Base-by-base conservation (phyloP, 2,329 filamentous ascomycete genomes). In the Onygenales sp. region DNA sequence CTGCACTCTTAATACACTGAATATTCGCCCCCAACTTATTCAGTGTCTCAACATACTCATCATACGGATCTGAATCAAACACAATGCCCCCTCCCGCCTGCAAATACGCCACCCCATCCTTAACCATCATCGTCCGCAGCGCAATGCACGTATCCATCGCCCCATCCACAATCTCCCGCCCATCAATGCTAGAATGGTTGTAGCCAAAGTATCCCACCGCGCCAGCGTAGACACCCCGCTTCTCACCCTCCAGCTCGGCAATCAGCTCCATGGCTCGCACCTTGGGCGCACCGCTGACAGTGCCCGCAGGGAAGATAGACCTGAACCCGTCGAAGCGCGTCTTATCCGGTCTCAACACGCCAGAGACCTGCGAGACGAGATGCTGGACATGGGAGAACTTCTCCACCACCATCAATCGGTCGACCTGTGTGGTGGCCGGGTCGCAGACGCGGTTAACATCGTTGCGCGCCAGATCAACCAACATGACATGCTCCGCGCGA, bases 161-260 rank as follows among this genome's bases (percentile, higher is more conserved):
- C 6, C 91, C 92, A 64, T 94, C 87, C 9, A 78, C 75, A 53
- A 82, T 76, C 50, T 71, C 68, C 21, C 69, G 76, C 51, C 85
- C 86, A 43, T 84, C 77, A 7, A 75, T 72, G 48, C 85, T 82
- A 45, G 92, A 80, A 51, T 80, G 81, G 57, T 84, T 83, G 66
- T 95, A 97, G 8, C 92, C 92, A 70, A 96, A 98, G 74, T 96
- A 98, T 2, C 93, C 93, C 0, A 96, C 92, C 0, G 93, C 93
- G 32, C 93, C 93, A 7, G 93, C 93, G 66, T 98, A 98, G 41
- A 97, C 83, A 42, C 93, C 92, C 52, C 93, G 80, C 78, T 96
- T 96, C 78, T 98, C 93, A 59, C 81, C 77, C 73, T 98, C 93
- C 46, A 97, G 75, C 74, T 97, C 92, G 46, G 88, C 90, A 63